phyloP scores from a whole-genome alignment of 371 early-diverging fungal genomes.

The Chytridium lagenaria region DNA sequence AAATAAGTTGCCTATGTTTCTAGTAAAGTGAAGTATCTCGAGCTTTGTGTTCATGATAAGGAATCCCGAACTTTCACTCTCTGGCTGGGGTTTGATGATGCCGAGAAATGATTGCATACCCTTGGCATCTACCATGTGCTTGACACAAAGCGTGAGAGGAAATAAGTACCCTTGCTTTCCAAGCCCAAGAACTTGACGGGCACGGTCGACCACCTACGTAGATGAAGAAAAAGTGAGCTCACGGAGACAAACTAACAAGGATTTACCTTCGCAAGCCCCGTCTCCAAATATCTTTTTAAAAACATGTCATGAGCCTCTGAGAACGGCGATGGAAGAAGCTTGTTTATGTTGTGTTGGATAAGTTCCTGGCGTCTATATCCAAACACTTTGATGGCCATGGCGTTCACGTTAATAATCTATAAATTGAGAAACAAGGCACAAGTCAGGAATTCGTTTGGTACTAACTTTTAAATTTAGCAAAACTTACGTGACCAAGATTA shows the following conservation, averaged over 20 bases:
- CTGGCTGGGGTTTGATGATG: slow-evolving; percentile 30
- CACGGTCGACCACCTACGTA: slow-evolving; percentile 44
- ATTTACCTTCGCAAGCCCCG: slow-evolving; percentile 48
- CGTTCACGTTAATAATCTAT: slow-evolving; percentile 28
- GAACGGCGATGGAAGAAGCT: slow-evolving; percentile 49
- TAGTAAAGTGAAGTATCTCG: slow-evolving; percentile 31
- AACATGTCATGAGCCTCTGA: slow-evolving; percentile 45
- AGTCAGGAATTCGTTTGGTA: background rate
- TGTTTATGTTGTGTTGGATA: slow-evolving; percentile 41
- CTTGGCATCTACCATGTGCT: slow-evolving; percentile 36
- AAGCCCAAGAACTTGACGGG: slow-evolving; percentile 45
- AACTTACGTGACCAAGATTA: slow-evolving; percentile 33
- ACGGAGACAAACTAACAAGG: background rate
- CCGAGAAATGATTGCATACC: slow-evolving; percentile 43
- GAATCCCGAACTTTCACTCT: slow-evolving; percentile 21
- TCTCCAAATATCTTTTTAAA: slow-evolving; percentile 45
- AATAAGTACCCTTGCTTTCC: slow-evolving; percentile 38
- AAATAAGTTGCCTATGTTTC: slow-evolving; percentile 24
- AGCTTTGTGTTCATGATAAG: slow-evolving; percentile 31
- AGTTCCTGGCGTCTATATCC: slow-evolving; percentile 36
- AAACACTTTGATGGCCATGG: slow-evolving; percentile 30
- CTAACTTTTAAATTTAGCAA: background rate
- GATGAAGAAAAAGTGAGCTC: too few species aligned
- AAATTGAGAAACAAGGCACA: background rate
- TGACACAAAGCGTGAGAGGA: slow-evolving; percentile 40